phyloP scores from a whole-genome alignment of 2,329 filamentous ascomycete genomes.

The Samsoniella hepiali region DNA sequence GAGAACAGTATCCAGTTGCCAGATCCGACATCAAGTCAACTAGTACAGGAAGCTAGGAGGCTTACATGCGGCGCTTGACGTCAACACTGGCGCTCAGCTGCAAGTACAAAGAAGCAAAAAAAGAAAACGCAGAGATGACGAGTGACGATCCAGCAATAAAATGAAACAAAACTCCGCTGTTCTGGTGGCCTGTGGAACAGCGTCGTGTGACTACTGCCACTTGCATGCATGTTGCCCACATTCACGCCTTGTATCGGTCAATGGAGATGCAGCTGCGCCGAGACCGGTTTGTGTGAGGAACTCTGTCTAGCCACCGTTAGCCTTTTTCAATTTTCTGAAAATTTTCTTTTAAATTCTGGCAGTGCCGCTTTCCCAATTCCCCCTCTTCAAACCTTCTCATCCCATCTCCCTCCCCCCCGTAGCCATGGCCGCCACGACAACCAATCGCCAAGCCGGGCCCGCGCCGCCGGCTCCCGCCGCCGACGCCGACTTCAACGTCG shows the following conservation, averaged over 20 bases:
- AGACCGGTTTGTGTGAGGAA: too few species aligned
- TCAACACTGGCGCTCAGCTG: not conserved
- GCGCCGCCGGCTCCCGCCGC: too few species aligned
- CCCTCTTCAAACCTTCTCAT: not conserved
- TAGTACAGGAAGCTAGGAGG: not conserved
- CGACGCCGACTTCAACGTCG: constrained; percentile 6
- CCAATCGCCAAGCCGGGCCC: not conserved
- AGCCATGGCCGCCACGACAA: constrained; percentile 8
- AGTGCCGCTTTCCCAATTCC: not conserved
- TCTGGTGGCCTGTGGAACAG: too few species aligned
- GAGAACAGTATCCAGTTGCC: too few species aligned
- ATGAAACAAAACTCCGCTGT: not conserved
- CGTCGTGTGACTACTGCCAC: too few species aligned
- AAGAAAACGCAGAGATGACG: not conserved
- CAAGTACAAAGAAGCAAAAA: not conserved
- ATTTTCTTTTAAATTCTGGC: not conserved
- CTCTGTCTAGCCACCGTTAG: too few species aligned
- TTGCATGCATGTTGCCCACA: not conserved
- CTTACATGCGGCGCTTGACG: not conserved
- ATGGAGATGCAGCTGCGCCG: not conserved
- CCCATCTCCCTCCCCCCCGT: not conserved
- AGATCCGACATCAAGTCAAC: not conserved
- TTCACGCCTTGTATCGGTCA: not conserved
- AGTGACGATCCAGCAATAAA: not conserved
- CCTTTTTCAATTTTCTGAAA: too few species aligned